Evolutionary conservation across 2,329 filamentous ascomycete genomes (phyloP).

Genomic region (Calonectria naviculata): DNA sequence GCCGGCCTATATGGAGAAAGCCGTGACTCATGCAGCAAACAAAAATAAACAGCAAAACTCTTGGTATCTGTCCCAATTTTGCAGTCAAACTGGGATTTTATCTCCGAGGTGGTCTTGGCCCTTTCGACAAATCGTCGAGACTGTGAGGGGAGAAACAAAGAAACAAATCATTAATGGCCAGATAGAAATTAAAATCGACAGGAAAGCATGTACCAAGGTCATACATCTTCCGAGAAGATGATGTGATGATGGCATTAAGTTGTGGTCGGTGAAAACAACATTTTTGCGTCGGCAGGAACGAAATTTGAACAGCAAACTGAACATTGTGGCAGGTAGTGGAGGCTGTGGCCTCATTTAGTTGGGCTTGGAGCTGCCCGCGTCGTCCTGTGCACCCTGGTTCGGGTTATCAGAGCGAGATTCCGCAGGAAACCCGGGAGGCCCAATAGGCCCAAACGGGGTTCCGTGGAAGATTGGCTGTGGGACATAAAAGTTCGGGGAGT

Average conservation of each 20-base stretch:
- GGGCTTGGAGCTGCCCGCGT: background rate
- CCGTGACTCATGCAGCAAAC: background rate
- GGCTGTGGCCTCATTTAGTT: background rate
- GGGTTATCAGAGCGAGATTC: background rate
- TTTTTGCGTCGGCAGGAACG: background rate
- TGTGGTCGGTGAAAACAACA: background rate
- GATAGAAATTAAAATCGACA: background rate
- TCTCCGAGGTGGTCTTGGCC: background rate
- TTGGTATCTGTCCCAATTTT: background rate
- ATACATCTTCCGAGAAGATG: background rate
- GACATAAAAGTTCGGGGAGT: background rate
- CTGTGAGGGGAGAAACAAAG: background rate
- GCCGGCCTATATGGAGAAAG: background rate
- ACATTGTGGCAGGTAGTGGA: background rate
- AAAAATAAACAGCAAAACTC: background rate
- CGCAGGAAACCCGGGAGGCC: background rate
- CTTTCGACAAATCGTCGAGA: background rate
- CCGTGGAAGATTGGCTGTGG: background rate
- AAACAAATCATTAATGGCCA: background rate
- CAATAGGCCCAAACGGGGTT: background rate
- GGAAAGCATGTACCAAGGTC: background rate
- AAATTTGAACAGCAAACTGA: background rate
- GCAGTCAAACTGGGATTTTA: background rate
- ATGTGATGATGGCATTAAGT: background rate
- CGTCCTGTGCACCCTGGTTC: background rate